These are phyloP conservation scores for Pichia sp. DNA, from an alignment of 1,139 yeast genomes.

Conservation along the genomic window DNA sequence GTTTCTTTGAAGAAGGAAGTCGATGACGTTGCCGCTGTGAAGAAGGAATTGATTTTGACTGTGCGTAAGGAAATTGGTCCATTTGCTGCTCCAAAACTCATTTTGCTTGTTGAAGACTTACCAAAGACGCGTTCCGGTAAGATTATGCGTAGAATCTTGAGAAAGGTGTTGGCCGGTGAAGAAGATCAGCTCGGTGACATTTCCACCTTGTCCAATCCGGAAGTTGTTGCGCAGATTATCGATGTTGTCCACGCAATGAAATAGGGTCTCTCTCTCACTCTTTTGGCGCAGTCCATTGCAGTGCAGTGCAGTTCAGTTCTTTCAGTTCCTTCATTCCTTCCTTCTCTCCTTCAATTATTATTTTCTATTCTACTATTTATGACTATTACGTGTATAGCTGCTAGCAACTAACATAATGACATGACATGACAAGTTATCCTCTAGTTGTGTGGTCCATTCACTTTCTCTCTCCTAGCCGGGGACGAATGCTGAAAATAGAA, in stretches of 20 bases:
- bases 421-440: too few species aligned
- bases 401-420: too few species aligned
- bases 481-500: too few species aligned
- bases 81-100: conserved; percentile 74
- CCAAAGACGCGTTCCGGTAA: conserved; percentile 84
- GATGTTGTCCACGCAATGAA: conserved; percentile 33
- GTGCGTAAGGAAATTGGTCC: conserved; percentile 81
- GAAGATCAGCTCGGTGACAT: conserved; percentile 74
- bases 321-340: not conserved
- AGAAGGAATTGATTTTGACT: conserved; percentile 62
- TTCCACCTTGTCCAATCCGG: conserved; percentile 71
- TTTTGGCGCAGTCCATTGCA: too few species aligned
- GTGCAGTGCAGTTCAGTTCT: too few species aligned
- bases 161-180: conserved; percentile 73
- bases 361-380: too few species aligned
- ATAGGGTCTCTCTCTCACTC: not conserved
- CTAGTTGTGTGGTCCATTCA: too few species aligned
- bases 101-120: conserved; percentile 64
- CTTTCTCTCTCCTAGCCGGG: too few species aligned
- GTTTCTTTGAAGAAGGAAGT: conserved; percentile 51
- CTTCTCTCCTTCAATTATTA: too few species aligned
- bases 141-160: conserved; percentile 75
- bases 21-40: conserved; percentile 35
- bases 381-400: too few species aligned
- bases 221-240: conserved; percentile 58